phyloP scores from a whole-genome alignment of 805 yeast genomes.

The Ogataea philodendri region DNA sequence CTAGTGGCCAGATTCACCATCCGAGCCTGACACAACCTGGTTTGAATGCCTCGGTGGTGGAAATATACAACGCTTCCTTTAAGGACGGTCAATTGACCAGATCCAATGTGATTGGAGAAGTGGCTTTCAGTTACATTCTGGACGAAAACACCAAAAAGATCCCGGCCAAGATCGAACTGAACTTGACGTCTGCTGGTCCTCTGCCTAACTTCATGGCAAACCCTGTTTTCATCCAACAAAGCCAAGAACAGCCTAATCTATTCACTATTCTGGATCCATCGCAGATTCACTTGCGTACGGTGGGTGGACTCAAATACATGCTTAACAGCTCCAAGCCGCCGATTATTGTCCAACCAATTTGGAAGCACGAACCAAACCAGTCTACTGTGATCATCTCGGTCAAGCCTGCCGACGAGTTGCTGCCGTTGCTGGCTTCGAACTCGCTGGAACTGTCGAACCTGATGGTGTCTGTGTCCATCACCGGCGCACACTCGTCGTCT shows the following conservation, averaged over 20 bases:
- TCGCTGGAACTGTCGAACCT: conserved; percentile 53
- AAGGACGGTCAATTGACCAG: conserved; percentile 61
- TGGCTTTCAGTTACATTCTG: conserved; percentile 69
- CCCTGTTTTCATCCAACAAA: conserved; percentile 48
- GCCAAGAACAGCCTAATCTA: conserved; percentile 22
- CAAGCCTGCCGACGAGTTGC: conserved; percentile 49
- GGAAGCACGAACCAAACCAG: conserved; percentile 86
- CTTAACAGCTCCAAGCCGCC: conserved; percentile 58
- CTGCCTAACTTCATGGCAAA: conserved; percentile 51
- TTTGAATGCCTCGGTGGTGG: conserved; percentile 81
- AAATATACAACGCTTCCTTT: conserved; percentile 71
- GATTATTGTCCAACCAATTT: conserved; percentile 69
- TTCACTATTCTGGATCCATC: conserved; percentile 47
- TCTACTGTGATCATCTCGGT: conserved; percentile 80
- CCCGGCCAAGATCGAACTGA: conserved; percentile 43
- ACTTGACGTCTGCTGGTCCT: conserved; percentile 40
- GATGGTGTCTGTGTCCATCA: conserved; percentile 58
- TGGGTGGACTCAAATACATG: conserved; percentile 81
- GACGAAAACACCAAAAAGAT: conserved; percentile 31
- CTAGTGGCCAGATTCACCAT: conserved; percentile 44
- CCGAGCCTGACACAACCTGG: conserved; percentile 57
- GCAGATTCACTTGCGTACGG: conserved; percentile 57
- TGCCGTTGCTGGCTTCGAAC: conserved; percentile 34
- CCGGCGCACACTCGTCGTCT: conserved; percentile 59
- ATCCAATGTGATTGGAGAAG: conserved; percentile 76